These are phyloP conservation scores for Ganoderma multipileum DNA, from an alignment of 1,284 basidiomycete species.

Conservation along the genomic window DNA sequence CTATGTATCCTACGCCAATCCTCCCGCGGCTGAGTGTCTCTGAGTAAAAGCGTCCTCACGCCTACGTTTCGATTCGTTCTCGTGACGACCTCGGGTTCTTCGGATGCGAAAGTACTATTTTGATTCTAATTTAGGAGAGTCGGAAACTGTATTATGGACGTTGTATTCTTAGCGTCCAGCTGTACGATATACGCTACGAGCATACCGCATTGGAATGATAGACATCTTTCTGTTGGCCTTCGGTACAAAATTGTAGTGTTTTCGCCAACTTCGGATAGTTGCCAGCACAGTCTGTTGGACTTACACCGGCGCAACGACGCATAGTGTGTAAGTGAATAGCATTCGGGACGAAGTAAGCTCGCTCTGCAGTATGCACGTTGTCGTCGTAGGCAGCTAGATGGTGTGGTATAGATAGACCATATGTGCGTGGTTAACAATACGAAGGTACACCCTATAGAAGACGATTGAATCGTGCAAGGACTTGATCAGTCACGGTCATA, in stretches of 20 bases:
- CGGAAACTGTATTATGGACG: background rate
- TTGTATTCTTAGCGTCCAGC: background rate
- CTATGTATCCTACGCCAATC: background rate
- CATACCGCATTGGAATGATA: background rate
- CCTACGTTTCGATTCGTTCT: background rate
- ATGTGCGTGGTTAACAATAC: background rate
- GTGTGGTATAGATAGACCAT: background rate
- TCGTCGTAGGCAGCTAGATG: background rate
- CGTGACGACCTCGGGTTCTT: background rate
- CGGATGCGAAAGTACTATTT: background rate
- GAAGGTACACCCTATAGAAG: background rate
- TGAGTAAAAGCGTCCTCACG: background rate
- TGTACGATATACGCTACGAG: background rate
- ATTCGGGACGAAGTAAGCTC: too few relatives aligned
- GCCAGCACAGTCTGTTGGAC: too few relatives aligned
- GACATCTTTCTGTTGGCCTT: too few relatives aligned
- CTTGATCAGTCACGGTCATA: background rate
- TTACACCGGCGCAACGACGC: too few relatives aligned
- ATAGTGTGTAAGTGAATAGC: too few relatives aligned
- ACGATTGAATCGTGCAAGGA: background rate
- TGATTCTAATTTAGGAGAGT: background rate
- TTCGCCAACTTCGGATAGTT: too few relatives aligned
- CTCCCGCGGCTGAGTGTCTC: background rate
- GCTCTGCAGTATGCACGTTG: too few relatives aligned
- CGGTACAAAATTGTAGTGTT: too few relatives aligned